Evolutionary conservation across 2,329 filamentous ascomycete species (phyloP), one percentile per base, ranked within the genome.

Genomic region (Sclerotinia nivalis): DNA sequence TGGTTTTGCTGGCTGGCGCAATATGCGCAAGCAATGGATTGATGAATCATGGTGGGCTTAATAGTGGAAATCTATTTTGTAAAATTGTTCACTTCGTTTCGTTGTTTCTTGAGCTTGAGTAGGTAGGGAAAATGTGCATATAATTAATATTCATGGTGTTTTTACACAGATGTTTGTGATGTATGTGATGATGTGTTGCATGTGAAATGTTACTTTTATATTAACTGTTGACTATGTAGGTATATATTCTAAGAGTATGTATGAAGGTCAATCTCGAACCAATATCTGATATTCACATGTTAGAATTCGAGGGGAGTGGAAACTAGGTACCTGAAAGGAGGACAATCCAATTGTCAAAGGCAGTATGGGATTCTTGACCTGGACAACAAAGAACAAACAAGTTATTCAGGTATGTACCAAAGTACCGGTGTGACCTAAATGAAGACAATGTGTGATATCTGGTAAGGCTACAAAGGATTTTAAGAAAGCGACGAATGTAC

Each of bases 61-160:
- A 76, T 77, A 77, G 73, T 73, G 75, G 72, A 74, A 59, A 74
- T 74, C 75, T 73, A 74, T 74, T 76, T 71, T 74, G 71, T 74
- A 71, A 71, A 73, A 66, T 59, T 54, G 66, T 58, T 64, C 34
- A 25, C 4, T 6, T 56, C 28, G 4, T 50, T 25, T 52, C 31
- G 22, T 52, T 25, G 15, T 52, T 50, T 64, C 37, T 64, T 52
- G 60, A 64, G 60, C 31, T 47, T 25, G 34, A 59, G n/a, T 43
- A 59, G 34, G 37, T 40, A 59, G n/a, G 43, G 25, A 45, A 28
- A 52, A 64, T 64, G 60, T 64, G 60, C 45, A 64, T 64, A 64
- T 64, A 64, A 37, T 50, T 64, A 64, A 64, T 64, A 50, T 64
- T 64, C 7, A 50, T 64, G 45, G 45, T 40, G 61, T 12, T 40